These are phyloP conservation scores for Saccharomycopsis malanga DNA, from an alignment of 805 yeast genomes.

Conservation along the genomic window DNA sequence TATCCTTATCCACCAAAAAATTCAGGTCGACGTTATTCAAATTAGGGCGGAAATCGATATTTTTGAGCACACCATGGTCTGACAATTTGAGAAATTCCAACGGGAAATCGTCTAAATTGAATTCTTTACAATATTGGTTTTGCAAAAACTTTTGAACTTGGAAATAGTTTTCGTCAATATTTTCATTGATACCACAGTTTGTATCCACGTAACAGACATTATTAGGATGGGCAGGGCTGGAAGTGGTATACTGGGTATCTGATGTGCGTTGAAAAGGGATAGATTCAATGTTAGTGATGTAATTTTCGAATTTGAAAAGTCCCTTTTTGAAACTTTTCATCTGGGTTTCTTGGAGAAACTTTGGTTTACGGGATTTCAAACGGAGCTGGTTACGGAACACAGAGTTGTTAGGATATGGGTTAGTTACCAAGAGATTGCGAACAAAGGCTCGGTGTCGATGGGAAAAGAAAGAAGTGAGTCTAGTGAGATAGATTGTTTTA, in stretches of 20 bases:
- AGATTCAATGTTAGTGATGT: constrained; percentile 8
- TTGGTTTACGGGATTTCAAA: constrained; percentile 11
- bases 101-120: constrained; percentile 5
- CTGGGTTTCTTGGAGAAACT: constrained; percentile 11
- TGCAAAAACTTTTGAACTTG: background rate
- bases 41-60: constrained; percentile 16
- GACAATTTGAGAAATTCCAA: constrained; percentile 7
- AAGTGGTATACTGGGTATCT: background rate
- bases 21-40: background rate
- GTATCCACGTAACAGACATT: constrained; percentile 5
- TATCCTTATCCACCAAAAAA: no score
- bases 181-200: background rate
- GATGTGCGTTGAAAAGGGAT: background rate
- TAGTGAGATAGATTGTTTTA: constrained; percentile 10
- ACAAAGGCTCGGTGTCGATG: constrained; percentile 9
- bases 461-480: constrained; percentile 15
- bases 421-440: background rate
- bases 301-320: constrained; percentile 12
- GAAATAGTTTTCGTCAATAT: constrained; percentile 3
- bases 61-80: constrained; percentile 9
- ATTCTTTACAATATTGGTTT: background rate
- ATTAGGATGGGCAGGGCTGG: constrained; percentile 1
- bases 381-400: background rate
- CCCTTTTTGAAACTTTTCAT: constrained; percentile 1
- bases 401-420: constrained; percentile 3